Evolutionary conservation across 169 alveolate species (phyloP), one percentile per base, ranked within the genome.

Genomic region (Sarcocystis neurona): DNA sequence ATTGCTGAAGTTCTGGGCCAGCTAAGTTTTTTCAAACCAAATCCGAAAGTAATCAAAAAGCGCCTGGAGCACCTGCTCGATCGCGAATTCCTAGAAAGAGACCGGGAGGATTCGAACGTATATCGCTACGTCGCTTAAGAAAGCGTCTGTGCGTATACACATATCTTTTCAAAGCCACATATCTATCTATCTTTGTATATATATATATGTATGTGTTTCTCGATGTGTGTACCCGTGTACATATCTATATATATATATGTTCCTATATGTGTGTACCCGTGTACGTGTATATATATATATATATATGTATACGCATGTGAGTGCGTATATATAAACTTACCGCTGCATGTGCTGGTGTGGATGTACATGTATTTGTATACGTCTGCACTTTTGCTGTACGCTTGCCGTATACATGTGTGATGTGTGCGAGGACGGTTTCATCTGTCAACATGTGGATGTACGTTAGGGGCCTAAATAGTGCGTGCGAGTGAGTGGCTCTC

Each of bases 21-120:
- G 91, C 90, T 94, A 86, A 88, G 87, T 48, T 90, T 92, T 87
- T 90, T 92, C 94, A 90, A 91, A 85, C 95, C 95, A 56, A 88
- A 93, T 53, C 94, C 96, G 46, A 92, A 88, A 77, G 92, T 94
- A 58, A 89, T 95, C 43, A 95, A 95, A 94, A 94, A 92, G 70
- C 92, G 98, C 72, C 93, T 97, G 41, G 97, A 96, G 87, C 94
- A 93, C 85, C 89, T 97, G 63, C 94, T 97, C 46, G 97, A 95
- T 58, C 90, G 97, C 68, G 98, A 97, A 70, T 97, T 94, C 90
- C 89, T 97, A 93, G 95, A 94, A 84, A 87, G 96, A 37, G 97
- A 95, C 88, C 89, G 91, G 72, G 91, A 94, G 79, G 89, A 95
- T 84, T 91, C 94, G 18, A 86, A 89, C 18, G 53, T 91, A 18